Evolutionary conservation across 768 basidiomycete genomes (phyloP), one percentile per base, ranked within the genome.

Genomic region (Phanerochaete carnosa): DNA sequence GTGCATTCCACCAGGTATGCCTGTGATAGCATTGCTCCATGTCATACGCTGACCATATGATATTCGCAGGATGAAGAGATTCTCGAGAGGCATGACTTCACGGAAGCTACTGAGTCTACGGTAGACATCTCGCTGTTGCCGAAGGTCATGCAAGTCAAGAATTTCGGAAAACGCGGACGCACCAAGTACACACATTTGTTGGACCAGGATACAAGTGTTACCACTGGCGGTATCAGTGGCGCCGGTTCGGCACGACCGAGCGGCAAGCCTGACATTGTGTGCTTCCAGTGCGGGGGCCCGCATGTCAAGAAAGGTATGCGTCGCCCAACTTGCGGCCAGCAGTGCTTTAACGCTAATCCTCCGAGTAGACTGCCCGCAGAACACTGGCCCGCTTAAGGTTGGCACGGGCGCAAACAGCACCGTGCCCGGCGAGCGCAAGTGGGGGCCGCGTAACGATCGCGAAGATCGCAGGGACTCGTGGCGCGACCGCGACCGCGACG

Each of bases 171-270:
- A 74, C 87, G 92, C 62, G 86, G 92, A 70, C 87, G 90, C 49
- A 94, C 93, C 30, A 95, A 99, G 77, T 98, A 98, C 68, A 98
- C 97, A 16, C 96, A 99, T 75, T 75, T 99, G 64, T 75, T 94
- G 37, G 95, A 95, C 68, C 92, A 98, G 79, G 96, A 98, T 71
- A 98, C 96, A 0, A 93, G 92, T 5, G 76, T 64, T 25, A 62
- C 72, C 13, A 76, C 69, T 51, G 88, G 85, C 30, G 88, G 89
- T 0, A 88, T 90, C 73, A 89, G 89, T 29, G 88, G 85, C 7
- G 68, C 68, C 4, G 83, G 76, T 1, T 70, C 83, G 26, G 76
- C 82, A 52, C 85, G 83, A 68, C 70, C 78, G 43, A 86, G 86
- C 32, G 86, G 87, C 6, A 80, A 75, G 53, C 59, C 64, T 1